Evolutionary conservation across 768 basidiomycete species (phyloP), one percentile per base, ranked within the genome.

Genomic region (Boletus fagicola): DNA sequence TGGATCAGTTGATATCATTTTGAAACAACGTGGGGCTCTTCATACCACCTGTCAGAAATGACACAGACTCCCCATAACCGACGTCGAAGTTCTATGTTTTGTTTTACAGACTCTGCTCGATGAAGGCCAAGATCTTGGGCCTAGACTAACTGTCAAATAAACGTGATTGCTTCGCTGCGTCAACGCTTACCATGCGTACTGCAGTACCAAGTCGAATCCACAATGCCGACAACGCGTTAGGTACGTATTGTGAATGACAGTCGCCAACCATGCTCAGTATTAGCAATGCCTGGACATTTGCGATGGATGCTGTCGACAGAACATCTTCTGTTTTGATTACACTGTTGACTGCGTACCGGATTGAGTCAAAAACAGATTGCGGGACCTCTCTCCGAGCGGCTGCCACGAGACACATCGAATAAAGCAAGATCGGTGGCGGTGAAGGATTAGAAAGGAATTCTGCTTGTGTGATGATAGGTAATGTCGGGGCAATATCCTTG

Each of bases 71-170:
- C 92, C 97, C 97, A 99, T 38, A 99, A 77, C 51, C 97, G 82
- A 58, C 97, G 82, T 52, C 94, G 79, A 43, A 94, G 79, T 71
- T 95, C 95, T 48, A 98, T 84, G 60, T 86, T 83, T 68, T 88
- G 86, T 64, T 86, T 90, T 43, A 88, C 86, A 0, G 88, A 86
- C 70, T 95, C 93, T 45, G 95, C 92, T 26, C 97, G 84, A 72
- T 98, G 96, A 50, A 99, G 74, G 4, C 97, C 97, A 30, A 99
- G 79, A 69, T 98, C 96, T 76, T 99, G 97, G 5, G 96, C 97
- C 94, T 94, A 61, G 30, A 60, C 15, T 18, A 7, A 55, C 16
- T 51, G 56, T 64, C 45, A 72, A 47, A 57, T 40, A 55, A 54
- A 57, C 33, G 49, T 54, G 51, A 58, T 51, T 20, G 28, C 48